A percentile compares a stretch with the other conserved stretches of the same genome.
Conservation (phyloP, 257 asterid species). For the Coffea canephora region DNA sequence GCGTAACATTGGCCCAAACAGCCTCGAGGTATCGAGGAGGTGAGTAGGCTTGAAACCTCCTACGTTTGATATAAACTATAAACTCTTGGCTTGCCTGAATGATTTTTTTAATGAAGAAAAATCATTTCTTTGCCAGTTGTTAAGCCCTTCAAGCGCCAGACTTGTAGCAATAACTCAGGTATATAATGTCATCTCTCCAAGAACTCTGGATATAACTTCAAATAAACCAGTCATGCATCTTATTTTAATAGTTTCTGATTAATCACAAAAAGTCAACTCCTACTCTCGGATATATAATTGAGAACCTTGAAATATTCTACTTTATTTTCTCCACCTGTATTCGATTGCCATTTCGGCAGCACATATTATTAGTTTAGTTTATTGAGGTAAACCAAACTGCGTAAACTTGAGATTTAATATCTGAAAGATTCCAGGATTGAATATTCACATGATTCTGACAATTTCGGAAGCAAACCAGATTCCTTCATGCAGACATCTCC, state of each 20-base stretch:
- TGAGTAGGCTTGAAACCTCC: neutral
- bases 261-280: slow-evolving; percentile 11
- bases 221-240: neutral
- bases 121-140: neutral
- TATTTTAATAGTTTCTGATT: neutral
- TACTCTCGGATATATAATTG: neutral
- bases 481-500: neutral
- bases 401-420: neutral
- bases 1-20: neutral
- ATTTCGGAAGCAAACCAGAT: neutral
- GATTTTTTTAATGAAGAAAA: no score
- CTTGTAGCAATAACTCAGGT: neutral
- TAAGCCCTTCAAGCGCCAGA: neutral
- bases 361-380: neutral
- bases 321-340: neutral
- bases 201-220: neutral
- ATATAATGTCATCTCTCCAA: neutral
- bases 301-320: neutral
- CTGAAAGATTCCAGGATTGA: neutral
- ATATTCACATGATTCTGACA: neutral
- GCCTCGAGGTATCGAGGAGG: slow-evolving; percentile 5
- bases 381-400: neutral
- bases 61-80: neutral
- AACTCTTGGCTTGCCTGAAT: no score
- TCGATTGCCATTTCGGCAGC: neutral